phyloP scores from a whole-genome alignment of 352 stramenopile genomes.

The Phytophthora cajani region DNA sequence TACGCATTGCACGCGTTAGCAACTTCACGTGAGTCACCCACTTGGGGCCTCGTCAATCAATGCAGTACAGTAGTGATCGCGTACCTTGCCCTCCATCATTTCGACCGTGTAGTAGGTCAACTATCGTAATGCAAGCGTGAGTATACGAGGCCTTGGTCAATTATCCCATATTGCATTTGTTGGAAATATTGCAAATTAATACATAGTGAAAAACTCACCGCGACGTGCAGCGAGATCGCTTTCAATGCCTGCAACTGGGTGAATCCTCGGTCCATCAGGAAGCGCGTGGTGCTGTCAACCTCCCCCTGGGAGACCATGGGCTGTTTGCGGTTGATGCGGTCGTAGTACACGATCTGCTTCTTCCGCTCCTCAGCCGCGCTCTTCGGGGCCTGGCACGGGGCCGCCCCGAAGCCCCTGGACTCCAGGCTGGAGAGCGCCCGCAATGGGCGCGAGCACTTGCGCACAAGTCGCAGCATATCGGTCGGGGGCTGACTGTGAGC shows the following conservation, averaged over 20 bases:
- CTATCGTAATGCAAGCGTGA: slow-evolving; percentile 9
- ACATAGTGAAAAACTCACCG: slow-evolving; percentile 20
- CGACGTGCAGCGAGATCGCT: slow-evolving; percentile 41
- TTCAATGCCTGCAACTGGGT: slow-evolving; percentile 39
- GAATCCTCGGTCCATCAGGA: slow-evolving; percentile 40
- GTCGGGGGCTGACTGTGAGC: background rate
- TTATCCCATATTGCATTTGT: background rate
- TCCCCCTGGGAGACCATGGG: slow-evolving; percentile 28
- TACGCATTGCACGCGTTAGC: slow-evolving; percentile 5
- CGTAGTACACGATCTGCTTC: slow-evolving; percentile 38
- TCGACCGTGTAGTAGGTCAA: slow-evolving; percentile 35
- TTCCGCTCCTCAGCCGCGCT: background rate
- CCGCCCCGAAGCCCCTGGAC: slow-evolving; percentile 5
- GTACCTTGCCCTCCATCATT: slow-evolving; percentile 53
- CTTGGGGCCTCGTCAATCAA: background rate
- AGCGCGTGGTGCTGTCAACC: slow-evolving; percentile 38
- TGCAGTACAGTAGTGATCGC: background rate
- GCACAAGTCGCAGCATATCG: slow-evolving; percentile 16
- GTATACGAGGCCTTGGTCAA: background rate
- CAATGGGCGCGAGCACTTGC: slow-evolving; percentile 1
- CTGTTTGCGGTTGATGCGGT: slow-evolving; percentile 50
- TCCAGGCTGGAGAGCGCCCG: slow-evolving; percentile 2
- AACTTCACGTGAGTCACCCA: background rate
- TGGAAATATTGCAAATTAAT: background rate
- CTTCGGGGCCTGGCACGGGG: slow-evolving; percentile 7